These are phyloP conservation scores for Dryadomyces quercus-mongolicae DNA, from an alignment of 2,329 filamentous ascomycete genomes.

Conservation along the genomic window DNA sequence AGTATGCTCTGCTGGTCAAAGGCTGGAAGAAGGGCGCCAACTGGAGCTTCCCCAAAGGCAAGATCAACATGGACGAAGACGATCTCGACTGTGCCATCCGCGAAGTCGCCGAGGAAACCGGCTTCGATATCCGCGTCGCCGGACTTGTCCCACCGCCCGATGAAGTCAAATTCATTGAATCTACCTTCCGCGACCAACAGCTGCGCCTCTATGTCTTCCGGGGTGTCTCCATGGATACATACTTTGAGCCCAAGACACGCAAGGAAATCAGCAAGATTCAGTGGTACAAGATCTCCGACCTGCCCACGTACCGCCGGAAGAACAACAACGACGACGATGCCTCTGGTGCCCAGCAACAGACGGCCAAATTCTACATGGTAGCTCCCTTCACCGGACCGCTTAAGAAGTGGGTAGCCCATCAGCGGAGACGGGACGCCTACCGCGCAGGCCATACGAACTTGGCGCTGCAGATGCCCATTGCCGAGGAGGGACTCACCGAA, in stretches of 20 bases:
- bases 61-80: slow-evolving; percentile 95
- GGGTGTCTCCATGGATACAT: slow-evolving; percentile 72
- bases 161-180: slow-evolving; percentile 71
- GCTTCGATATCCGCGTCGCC: slow-evolving; percentile 66
- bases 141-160: slow-evolving; percentile 63
- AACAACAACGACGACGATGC: slow-evolving; percentile 42
- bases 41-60: slow-evolving; percentile 94
- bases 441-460: slow-evolving; percentile 27
- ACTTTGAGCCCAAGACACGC: slow-evolving; percentile 80
- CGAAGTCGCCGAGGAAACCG: slow-evolving; percentile 94
- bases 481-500: slow-evolving; percentile 48
- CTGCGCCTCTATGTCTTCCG: slow-evolving; percentile 88
- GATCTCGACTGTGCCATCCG: slow-evolving; percentile 88
- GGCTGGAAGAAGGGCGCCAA: slow-evolving; percentile 95
- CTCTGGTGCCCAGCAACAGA: slow-evolving; percentile 45
- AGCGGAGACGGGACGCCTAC: slow-evolving; percentile 59
- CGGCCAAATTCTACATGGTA: slow-evolving; percentile 96
- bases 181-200: slow-evolving; percentile 85
- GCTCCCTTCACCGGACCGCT: slow-evolving; percentile 78
- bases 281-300: slow-evolving; percentile 84
- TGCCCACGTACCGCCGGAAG: slow-evolving; percentile 72
- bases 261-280: slow-evolving; percentile 97
- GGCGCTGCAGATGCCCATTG: slow-evolving; percentile 25
- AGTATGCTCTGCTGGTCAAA: slow-evolving; percentile 83
- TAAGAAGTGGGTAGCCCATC: slow-evolving; percentile 81